Evolutionary conservation across 768 basidiomycete genomes (phyloP).

Genomic region (Collybia nuda): DNA sequence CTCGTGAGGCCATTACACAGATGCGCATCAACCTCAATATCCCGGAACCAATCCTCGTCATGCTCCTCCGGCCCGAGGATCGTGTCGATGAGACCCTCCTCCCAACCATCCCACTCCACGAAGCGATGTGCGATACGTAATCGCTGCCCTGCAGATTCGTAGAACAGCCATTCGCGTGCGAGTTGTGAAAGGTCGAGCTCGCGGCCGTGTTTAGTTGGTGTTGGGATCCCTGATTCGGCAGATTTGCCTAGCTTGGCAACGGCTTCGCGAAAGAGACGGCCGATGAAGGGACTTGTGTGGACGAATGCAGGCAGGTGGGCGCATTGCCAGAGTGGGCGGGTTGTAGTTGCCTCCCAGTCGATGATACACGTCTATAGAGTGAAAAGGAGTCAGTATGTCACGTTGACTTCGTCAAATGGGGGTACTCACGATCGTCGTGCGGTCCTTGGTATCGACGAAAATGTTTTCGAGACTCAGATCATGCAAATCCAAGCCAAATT

Average conservation of each 20-base stretch:
- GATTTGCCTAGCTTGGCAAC: slow-evolving; percentile 44
- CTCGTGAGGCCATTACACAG: slow-evolving; percentile 16
- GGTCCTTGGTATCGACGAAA: slow-evolving; percentile 73
- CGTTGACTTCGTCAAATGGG: not conserved
- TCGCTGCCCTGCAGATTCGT: slow-evolving; percentile 63
- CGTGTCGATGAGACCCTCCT: slow-evolving; percentile 76
- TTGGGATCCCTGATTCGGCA: slow-evolving; percentile 16
- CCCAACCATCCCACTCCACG: slow-evolving; percentile 91
- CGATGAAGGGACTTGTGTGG: slow-evolving; percentile 74
- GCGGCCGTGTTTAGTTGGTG: slow-evolving; percentile 19
- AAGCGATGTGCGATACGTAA: slow-evolving; percentile 79
- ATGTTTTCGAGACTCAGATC: slow-evolving; percentile 85
- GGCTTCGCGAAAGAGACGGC: slow-evolving; percentile 66
- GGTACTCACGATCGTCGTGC: slow-evolving; percentile 65
- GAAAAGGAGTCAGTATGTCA: slow-evolving; percentile 9
- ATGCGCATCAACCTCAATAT: slow-evolving; percentile 20
- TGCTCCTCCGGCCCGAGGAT: slow-evolving; percentile 73
- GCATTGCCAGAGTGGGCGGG: slow-evolving; percentile 80
- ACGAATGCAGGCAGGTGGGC: slow-evolving; percentile 82
- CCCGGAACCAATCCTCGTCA: slow-evolving; percentile 72
- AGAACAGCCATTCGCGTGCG: slow-evolving; percentile 72
- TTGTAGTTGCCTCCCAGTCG: slow-evolving; percentile 91
- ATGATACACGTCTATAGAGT: slow-evolving; percentile 73
- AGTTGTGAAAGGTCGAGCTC: slow-evolving; percentile 38
- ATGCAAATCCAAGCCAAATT: slow-evolving; percentile 82